Evolutionary conservation across 2,329 filamentous ascomycete genomes (phyloP).

Genomic region (Exutisphaerella laricina): DNA sequence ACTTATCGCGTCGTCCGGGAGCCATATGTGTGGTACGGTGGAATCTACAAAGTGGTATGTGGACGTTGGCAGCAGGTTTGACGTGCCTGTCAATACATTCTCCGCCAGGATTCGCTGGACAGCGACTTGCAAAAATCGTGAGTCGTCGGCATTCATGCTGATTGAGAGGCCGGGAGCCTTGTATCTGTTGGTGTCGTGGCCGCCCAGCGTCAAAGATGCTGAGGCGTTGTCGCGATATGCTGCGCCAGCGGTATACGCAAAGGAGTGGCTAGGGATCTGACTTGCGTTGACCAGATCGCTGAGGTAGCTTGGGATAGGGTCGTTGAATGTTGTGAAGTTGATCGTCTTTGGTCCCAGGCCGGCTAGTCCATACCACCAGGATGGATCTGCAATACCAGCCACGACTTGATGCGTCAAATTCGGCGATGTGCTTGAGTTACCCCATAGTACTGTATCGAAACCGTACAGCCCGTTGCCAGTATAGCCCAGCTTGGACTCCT

Average conservation of each 20-base stretch:
- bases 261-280: conserved; percentile 35
- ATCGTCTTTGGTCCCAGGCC: conserved; percentile 34
- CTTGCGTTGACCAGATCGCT: conserved; percentile 26
- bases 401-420: conserved; percentile 34
- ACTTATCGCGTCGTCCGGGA: conserved; percentile 33
- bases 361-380: conserved; percentile 37
- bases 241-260: conserved; percentile 40
- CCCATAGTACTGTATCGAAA: conserved; percentile 32
- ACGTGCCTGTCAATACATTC: conserved; percentile 18
- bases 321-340: conserved; percentile 37
- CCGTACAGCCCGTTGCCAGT: conserved; percentile 33
- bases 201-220: conserved; percentile 34
- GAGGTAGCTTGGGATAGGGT: conserved; percentile 31
- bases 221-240: conserved; percentile 19
- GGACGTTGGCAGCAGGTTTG: conserved; percentile 29
- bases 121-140: conserved; percentile 22
- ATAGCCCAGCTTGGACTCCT: conserved; percentile 28
- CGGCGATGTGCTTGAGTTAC: conserved; percentile 5
- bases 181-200: conserved; percentile 35
- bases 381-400: conserved; percentile 32
- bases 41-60: conserved; percentile 31
- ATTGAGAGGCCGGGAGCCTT: conserved; percentile 26
- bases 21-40: conserved; percentile 38
- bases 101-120: conserved; percentile 23
- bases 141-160: conserved; percentile 21